phyloP scores from a whole-genome alignment of 2,329 filamentous ascomycete species.

The Sclerotiophoma versabilis region DNA sequence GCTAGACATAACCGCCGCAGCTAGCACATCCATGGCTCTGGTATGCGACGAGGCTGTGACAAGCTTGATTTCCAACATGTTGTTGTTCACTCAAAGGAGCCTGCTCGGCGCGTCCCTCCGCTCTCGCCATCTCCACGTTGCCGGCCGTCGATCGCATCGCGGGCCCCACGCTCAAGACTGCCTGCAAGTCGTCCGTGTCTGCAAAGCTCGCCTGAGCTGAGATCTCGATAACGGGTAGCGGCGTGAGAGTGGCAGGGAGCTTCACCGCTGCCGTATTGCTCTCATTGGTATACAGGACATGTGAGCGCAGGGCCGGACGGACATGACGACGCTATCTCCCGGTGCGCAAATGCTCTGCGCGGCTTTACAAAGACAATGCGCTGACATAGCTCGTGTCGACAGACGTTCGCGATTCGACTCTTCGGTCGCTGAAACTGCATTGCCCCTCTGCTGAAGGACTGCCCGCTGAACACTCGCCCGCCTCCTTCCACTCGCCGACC shows the following conservation, averaged over 20 bases:
- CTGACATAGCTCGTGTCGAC: slow-evolving; percentile 30
- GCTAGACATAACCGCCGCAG: slow-evolving; percentile 20
- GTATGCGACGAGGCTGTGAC: slow-evolving; percentile 12
- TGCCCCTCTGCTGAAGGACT: slow-evolving; percentile 48
- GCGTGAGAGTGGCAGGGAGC: slow-evolving; percentile 10
- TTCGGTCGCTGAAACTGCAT: slow-evolving; percentile 45
- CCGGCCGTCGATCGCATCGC: slow-evolving; percentile 12
- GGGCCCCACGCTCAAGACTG: slow-evolving; percentile 14
- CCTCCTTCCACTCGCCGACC: slow-evolving; percentile 23
- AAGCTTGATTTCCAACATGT: slow-evolving; percentile 12
- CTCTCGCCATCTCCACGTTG: slow-evolving; percentile 9
- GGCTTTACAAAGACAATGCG: slow-evolving; percentile 18
- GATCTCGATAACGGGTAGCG: slow-evolving; percentile 3
- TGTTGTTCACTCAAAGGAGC: slow-evolving; percentile 1
- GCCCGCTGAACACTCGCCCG: slow-evolving; percentile 28
- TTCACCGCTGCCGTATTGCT: slow-evolving; percentile 11
- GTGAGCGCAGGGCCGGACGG: slow-evolving; percentile 22
- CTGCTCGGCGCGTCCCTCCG: not conserved
- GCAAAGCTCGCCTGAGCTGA: slow-evolving; percentile 14
- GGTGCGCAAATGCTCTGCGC: slow-evolving; percentile 23
- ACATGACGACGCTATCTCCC: slow-evolving; percentile 39
- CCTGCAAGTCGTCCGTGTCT: slow-evolving; percentile 6
- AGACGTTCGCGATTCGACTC: slow-evolving; percentile 49
- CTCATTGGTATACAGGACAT: slow-evolving; percentile 17
- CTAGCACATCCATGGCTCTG: slow-evolving; percentile 17